Conservation (phyloP, 139 green algal genomes). For the Asterochloris sp. region DNA sequence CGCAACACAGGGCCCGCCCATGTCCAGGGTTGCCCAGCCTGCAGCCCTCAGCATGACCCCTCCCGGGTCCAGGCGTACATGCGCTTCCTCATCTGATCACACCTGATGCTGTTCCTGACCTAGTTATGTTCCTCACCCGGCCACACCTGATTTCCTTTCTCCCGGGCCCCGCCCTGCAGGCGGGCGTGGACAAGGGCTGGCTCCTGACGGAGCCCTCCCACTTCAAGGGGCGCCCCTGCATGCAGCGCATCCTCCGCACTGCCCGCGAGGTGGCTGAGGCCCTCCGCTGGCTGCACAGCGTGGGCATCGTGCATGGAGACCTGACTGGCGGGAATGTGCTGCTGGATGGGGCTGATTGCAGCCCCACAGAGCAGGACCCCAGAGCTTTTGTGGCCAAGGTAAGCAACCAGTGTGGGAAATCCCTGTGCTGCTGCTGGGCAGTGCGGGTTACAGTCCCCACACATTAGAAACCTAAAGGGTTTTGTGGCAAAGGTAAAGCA, state of each 20-base stretch:
- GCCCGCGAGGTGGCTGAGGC: slow-evolving; percentile 37
- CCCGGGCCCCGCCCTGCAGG: background rate
- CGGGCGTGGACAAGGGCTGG: slow-evolving; percentile 15
- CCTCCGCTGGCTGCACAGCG: slow-evolving; percentile 56
- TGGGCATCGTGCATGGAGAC: slow-evolving; percentile 61
- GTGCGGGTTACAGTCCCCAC: background rate
- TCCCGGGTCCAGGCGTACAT: too few species aligned
- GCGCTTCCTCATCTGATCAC: too few species aligned
- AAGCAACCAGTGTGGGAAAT: background rate
- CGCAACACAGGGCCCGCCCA: too few species aligned
- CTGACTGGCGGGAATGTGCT: slow-evolving; percentile 57
- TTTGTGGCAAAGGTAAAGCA: too few species aligned
- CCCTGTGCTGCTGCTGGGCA: background rate
- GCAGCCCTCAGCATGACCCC: too few species aligned
- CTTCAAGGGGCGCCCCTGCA: background rate
- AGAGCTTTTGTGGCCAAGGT: slow-evolving; percentile 56
- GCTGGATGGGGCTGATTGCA: slow-evolving; percentile 24
- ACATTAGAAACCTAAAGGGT: too few species aligned
- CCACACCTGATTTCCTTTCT: too few species aligned
- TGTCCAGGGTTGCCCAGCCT: too few species aligned
- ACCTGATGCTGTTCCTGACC: too few species aligned
- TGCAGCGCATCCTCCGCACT: slow-evolving; percentile 14
- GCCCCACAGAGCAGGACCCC: slow-evolving; percentile 21
- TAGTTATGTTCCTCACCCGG: too few species aligned
- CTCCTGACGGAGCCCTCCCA: slow-evolving; percentile 7